Conservation (phyloP, 495 filamentous ascomycete genomes). For the Viridothelium virens region DNA sequence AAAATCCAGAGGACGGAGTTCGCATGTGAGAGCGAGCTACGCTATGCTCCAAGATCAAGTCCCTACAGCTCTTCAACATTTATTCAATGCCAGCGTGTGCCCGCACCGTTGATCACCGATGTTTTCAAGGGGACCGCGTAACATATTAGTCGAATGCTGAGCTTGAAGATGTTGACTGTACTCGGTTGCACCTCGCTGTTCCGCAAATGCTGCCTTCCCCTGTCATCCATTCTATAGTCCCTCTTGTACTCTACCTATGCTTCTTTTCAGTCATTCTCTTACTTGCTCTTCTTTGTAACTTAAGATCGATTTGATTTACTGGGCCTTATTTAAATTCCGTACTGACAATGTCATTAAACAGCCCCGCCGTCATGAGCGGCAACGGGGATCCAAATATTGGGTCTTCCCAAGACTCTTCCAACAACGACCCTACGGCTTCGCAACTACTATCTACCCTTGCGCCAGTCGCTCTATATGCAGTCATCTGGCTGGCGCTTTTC, state of each 20-base stretch:
- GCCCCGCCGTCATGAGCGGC: neutral
- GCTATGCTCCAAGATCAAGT: neutral
- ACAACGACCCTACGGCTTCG: constrained; percentile 43
- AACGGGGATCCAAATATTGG: constrained; percentile 21
- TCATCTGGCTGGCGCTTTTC: constrained; percentile 61
- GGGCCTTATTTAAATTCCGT: neutral
- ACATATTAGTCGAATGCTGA: neutral
- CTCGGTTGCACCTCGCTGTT: neutral
- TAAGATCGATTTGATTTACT: neutral
- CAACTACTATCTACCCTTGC: constrained; percentile 63
- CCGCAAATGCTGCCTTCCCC: neutral
- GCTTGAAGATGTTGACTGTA: neutral
- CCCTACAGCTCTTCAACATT: neutral
- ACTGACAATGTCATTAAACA: neutral
- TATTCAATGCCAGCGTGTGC: neutral
- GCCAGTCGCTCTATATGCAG: constrained; percentile 58
- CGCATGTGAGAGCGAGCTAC: neutral
- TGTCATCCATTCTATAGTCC: neutral
- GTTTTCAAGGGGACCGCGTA: neutral
- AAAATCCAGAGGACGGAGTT: neutral
- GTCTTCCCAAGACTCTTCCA: constrained; percentile 14
- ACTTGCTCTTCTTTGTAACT: neutral
- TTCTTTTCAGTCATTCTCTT: too few species aligned
- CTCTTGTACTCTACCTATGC: too few species aligned
- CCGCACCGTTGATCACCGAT: neutral